Percentiles rank a stretch among this genome's conserved stretches.
phyloP scores from a whole-genome alignment of 2,329 filamentous ascomycete genomes.

The Talaromyces albobiverticillius region DNA sequence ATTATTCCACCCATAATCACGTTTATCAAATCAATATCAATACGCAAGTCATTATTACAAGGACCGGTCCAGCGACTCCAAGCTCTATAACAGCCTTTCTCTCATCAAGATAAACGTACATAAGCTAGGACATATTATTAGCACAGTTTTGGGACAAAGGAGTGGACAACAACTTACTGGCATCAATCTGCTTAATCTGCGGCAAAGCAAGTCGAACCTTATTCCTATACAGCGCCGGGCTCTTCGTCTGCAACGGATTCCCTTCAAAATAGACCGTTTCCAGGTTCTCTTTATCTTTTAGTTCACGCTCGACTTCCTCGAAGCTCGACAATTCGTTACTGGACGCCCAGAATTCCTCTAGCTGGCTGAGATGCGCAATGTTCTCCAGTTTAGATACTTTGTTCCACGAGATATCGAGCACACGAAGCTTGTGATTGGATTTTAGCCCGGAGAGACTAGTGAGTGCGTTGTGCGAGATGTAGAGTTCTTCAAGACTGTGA shows the following conservation, averaged over 20 bases:
- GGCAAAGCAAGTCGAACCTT: slow-evolving; percentile 87
- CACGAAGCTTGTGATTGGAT: slow-evolving; percentile 63
- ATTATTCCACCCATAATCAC: not conserved
- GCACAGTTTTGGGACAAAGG: not conserved
- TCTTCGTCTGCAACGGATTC: slow-evolving; percentile 77
- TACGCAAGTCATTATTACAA: not conserved
- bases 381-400: slow-evolving; percentile 72
- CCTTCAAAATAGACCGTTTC: slow-evolving; percentile 96
- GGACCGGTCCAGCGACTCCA: too few relatives aligned
- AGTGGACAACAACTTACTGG: slow-evolving; percentile 62
- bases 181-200: slow-evolving; percentile 90
- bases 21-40: not conserved
- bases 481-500: slow-evolving; percentile 80
- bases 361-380: slow-evolving; percentile 62
- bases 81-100: not conserved
- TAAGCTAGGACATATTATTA: slow-evolving; percentile 24
- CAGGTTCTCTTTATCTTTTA: slow-evolving; percentile 74
- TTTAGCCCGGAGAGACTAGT: slow-evolving; percentile 72
- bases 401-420: slow-evolving; percentile 90
- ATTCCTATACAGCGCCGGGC: slow-evolving; percentile 86
- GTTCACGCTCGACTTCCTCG: slow-evolving; percentile 70
- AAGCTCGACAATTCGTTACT: slow-evolving; percentile 82
- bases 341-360: slow-evolving; percentile 94
- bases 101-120: slow-evolving; percentile 23
- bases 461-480: slow-evolving; percentile 93